Percentiles rank a stretch among this genome's conserved stretches.
Evolutionary conservation across 1,139 yeast species (phyloP).

Genomic region (Meyerozyma athensensis): DNA sequence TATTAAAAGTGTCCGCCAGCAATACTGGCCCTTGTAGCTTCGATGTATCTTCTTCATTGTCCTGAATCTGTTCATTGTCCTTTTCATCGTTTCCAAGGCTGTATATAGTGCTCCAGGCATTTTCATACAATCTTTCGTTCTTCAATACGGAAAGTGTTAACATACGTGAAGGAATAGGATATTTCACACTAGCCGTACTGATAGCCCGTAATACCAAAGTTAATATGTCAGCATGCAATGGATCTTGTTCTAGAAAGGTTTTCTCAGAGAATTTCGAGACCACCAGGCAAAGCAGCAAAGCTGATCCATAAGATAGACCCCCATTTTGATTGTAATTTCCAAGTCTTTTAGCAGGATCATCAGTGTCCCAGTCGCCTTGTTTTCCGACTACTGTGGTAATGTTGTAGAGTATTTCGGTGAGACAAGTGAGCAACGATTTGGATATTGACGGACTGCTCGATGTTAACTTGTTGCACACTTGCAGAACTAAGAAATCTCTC

Average conservation of each 20-base stretch:
- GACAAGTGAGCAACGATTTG: constrained; percentile 34
- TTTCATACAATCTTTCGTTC: constrained; percentile 37
- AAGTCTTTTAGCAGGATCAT: constrained; percentile 24
- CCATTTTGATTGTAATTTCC: constrained; percentile 32
- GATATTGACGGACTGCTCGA: constrained; percentile 6
- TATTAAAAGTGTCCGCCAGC: not conserved
- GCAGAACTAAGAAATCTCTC: constrained; percentile 58
- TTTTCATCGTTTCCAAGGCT: constrained; percentile 18
- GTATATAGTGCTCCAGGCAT: constrained; percentile 28
- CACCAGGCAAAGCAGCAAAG: constrained; percentile 53
- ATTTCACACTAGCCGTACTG: constrained; percentile 45
- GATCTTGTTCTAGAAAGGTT: constrained; percentile 36
- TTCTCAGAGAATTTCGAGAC: constrained; percentile 41
- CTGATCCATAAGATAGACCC: constrained; percentile 58
- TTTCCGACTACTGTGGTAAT: constrained; percentile 39
- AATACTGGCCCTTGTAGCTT: not conserved
- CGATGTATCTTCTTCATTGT: not conserved
- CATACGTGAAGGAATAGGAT: constrained; percentile 50
- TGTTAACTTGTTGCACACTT: constrained; percentile 37
- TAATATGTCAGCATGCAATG: constrained; percentile 52
- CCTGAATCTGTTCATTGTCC: not conserved
- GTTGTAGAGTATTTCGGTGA: constrained; percentile 58
- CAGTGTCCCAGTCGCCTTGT: constrained; percentile 14
- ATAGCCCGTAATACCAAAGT: constrained; percentile 55
- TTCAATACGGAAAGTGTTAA: constrained; percentile 50